Conservation (phyloP, 352 stramenopile species). For the Thalassiosira oceanica region DNA sequence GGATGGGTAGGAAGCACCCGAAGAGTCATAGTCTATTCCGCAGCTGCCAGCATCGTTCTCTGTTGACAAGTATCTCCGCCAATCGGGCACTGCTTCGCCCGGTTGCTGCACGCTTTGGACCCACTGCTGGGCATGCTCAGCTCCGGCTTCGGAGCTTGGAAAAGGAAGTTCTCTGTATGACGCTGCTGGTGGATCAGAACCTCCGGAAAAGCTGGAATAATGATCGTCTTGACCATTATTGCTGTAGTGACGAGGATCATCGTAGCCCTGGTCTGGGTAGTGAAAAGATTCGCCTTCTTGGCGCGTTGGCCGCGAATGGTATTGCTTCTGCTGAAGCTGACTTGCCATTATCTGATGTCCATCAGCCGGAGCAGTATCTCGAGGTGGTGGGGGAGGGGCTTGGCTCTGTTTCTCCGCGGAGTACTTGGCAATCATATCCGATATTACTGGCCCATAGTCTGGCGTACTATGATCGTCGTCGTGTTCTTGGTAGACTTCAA, state of each 20-base stretch:
- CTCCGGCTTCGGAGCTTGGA: neutral
- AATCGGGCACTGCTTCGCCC: neutral
- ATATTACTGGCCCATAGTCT: constrained; percentile 27
- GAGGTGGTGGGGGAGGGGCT: too few species aligned
- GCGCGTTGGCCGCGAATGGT: neutral
- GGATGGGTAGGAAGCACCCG: too few species aligned
- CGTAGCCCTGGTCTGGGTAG: constrained; percentile 3
- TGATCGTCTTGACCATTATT: too few species aligned
- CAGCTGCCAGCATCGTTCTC: too few species aligned
- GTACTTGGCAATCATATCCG: constrained; percentile 38
- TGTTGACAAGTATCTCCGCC: neutral
- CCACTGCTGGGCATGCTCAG: neutral
- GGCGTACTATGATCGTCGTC: constrained; percentile 8
- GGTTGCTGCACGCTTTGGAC: constrained; percentile 1
- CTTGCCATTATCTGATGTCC: neutral
- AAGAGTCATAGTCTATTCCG: too few species aligned
- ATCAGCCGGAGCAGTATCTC: neutral
- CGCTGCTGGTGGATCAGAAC: constrained; percentile 40
- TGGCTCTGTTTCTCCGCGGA: neutral
- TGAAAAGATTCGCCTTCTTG: neutral
- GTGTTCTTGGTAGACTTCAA: constrained; percentile 21
- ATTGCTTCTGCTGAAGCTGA: neutral
- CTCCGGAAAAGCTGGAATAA: constrained; percentile 12
- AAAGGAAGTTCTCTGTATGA: constrained; percentile 32
- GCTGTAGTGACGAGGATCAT: neutral